phyloP scores from a whole-genome alignment of 176 grass and related monocot genomes.

The Puya raimondii region DNA sequence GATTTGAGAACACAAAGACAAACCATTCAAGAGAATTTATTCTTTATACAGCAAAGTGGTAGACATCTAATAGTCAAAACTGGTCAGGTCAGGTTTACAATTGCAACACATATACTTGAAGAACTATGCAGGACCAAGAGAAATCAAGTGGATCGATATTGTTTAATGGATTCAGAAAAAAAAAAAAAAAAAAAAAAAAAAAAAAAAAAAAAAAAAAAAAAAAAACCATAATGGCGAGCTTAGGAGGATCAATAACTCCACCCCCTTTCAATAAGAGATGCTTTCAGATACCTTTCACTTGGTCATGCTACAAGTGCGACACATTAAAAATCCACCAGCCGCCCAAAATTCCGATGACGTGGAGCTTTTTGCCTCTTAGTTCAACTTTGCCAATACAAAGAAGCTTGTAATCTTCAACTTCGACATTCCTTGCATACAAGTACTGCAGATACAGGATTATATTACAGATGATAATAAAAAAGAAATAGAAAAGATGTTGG shows the following conservation, averaged over 20 bases:
- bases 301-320: constrained; percentile 14
- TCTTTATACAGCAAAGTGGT: not conserved
- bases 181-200: too few species aligned
- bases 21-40: not conserved
- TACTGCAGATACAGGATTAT: constrained; percentile 30
- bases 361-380: constrained; percentile 42
- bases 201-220: too few species aligned
- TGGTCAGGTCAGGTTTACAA: too few species aligned
- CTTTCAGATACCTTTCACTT: not conserved
- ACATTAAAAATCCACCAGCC: constrained; percentile 64
- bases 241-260: not conserved
- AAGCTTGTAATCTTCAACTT: constrained; percentile 64
- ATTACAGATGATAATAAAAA: not conserved
- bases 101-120: not conserved
- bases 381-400: constrained; percentile 51
- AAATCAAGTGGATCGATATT: too few species aligned
- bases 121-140: too few species aligned
- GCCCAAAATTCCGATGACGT: constrained; percentile 60
- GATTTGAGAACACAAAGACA: not conserved
- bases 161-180: too few species aligned
- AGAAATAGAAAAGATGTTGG: not conserved
- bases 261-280: not conserved
- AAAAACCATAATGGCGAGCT: too few species aligned
- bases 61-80: not conserved
- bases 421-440: constrained; percentile 57